Conservation (phyloP, 2,329 filamentous ascomycete genomes). For the Madurella mycetomatis region DNA sequence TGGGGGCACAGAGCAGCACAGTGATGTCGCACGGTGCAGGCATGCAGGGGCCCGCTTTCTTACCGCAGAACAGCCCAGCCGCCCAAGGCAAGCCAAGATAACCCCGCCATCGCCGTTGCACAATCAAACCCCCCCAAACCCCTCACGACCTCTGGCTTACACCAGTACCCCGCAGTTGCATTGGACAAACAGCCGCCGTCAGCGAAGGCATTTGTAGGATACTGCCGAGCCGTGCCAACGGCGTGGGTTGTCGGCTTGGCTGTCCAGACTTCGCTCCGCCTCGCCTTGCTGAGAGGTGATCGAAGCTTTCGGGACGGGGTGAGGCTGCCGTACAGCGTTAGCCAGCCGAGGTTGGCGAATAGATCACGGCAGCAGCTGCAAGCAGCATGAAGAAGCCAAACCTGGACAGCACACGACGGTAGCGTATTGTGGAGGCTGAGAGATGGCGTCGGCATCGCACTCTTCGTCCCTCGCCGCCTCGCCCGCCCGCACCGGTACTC, state of each 20-base stretch:
- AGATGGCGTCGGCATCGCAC: conserved; percentile 12
- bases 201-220: background rate
- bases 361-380: background rate
- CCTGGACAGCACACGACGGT: too few species aligned
- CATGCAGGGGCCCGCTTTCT: background rate
- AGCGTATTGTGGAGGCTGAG: too few species aligned
- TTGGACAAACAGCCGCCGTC: background rate
- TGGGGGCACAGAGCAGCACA: background rate
- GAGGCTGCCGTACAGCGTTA: too few species aligned
- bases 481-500: background rate
- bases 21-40: background rate
- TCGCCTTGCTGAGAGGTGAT: too few species aligned
- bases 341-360: background rate
- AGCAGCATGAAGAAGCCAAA: background rate
- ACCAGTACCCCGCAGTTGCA: background rate
- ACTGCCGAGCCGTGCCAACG: background rate
- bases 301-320: too few species aligned
- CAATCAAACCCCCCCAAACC: background rate
- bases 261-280: too few species aligned
- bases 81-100: background rate
- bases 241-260: too few species aligned
- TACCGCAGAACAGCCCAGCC: background rate
- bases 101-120: background rate
- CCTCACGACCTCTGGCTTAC: background rate
- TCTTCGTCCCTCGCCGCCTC: conserved; percentile 3